phyloP scores from a whole-genome alignment of 1,139 yeast genomes.

The Arxiozyma heterogenica region DNA sequence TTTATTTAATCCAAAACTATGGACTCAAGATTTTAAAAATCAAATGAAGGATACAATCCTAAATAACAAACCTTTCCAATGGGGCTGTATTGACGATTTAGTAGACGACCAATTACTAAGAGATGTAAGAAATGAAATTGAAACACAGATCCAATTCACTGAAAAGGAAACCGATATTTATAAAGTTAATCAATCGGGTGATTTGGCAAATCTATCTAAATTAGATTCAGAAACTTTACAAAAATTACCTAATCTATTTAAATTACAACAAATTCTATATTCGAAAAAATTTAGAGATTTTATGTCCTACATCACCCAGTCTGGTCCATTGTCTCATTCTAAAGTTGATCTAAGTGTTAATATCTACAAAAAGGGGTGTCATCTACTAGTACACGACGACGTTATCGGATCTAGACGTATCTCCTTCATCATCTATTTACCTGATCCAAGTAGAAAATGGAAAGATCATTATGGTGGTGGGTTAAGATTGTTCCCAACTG shows the following conservation, averaged over 20 bases:
- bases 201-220: slow-evolving; percentile 85
- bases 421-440: slow-evolving; percentile 82
- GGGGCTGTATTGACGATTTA: slow-evolving; percentile 75
- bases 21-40: slow-evolving; percentile 39
- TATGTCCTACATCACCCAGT: slow-evolving; percentile 72
- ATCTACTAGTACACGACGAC: slow-evolving; percentile 89
- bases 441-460: slow-evolving; percentile 88
- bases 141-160: slow-evolving; percentile 77
- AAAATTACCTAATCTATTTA: slow-evolving; percentile 62
- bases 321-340: slow-evolving; percentile 81
- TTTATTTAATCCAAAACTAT: slow-evolving; percentile 48
- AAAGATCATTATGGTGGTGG: slow-evolving; percentile 88
- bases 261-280: slow-evolving; percentile 77
- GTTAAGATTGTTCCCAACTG: slow-evolving; percentile 73
- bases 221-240: slow-evolving; percentile 67
- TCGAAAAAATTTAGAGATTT: slow-evolving; percentile 76
- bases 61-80: slow-evolving; percentile 66
- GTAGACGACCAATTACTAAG: slow-evolving; percentile 70
- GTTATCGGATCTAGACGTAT: slow-evolving; percentile 93
- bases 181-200: slow-evolving; percentile 91
- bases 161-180: slow-evolving; percentile 95
- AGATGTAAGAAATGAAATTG: slow-evolving; percentile 74
- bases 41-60: slow-evolving; percentile 36
- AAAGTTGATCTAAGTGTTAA: slow-evolving; percentile 91
- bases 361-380: slow-evolving; percentile 88